Percentiles rank a stretch among this genome's conserved stretches.
Evolutionary conservation across 2,329 filamentous ascomycete species (phyloP).

Genomic region (Beauveria australis): DNA sequence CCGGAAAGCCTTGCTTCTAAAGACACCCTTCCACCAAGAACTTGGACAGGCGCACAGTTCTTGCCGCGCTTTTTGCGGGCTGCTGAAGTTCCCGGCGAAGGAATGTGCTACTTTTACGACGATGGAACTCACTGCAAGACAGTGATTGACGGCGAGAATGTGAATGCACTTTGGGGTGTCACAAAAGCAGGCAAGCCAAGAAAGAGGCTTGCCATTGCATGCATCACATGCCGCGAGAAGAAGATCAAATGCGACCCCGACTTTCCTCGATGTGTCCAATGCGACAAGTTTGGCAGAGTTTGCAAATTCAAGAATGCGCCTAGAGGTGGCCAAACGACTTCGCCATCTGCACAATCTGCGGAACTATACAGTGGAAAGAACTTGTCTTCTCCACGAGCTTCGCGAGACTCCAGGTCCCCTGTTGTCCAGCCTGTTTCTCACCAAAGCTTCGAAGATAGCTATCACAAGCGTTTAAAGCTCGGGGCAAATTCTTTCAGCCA

Average conservation of each 20-base stretch:
- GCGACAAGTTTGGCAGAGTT: constrained; percentile 78
- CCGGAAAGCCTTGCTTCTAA: constrained; percentile 36
- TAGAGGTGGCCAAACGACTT: constrained; percentile 49
- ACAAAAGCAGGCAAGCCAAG: constrained; percentile 91
- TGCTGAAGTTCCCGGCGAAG: constrained; percentile 66
- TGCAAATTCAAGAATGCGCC: constrained; percentile 82
- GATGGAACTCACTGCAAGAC: constrained; percentile 77
- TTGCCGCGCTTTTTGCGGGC: constrained; percentile 57
- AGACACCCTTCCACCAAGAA: constrained; percentile 57
- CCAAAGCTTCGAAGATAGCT: background rate
- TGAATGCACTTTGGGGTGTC: constrained; percentile 88
- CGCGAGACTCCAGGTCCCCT: constrained; percentile 25
- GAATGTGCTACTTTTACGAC: constrained; percentile 77
- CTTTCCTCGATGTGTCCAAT: constrained; percentile 79
- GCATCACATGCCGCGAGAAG: constrained; percentile 87
- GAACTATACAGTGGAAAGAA: constrained; percentile 40
- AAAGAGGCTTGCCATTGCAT: constrained; percentile 87
- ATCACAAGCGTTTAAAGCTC: constrained; percentile 39
- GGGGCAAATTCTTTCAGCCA: constrained; percentile 38
- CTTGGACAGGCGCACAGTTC: constrained; percentile 61
- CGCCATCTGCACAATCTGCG: constrained; percentile 43
- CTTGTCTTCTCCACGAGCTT: constrained; percentile 16
- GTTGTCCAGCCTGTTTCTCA: background rate
- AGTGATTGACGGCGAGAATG: constrained; percentile 73
- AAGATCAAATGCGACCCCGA: constrained; percentile 96